Percentiles rank a stretch among this genome's conserved stretches.
Conservation (phyloP, 2,329 filamentous ascomycete genomes). For the Colletotrichum filicis region DNA sequence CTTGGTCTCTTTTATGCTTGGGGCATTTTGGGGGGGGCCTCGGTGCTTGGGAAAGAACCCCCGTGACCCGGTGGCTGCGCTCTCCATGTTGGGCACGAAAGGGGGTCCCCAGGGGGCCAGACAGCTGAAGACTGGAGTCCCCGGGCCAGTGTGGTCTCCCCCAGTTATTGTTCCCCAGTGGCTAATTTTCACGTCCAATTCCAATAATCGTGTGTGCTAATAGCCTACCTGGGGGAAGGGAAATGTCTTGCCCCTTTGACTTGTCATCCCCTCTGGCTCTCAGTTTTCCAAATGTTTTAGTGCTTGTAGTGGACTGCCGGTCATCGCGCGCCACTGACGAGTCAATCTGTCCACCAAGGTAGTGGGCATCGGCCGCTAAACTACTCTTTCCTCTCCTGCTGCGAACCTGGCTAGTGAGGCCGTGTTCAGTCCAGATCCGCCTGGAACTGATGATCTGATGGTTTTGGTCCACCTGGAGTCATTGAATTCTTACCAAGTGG, state of each 20-base stretch:
- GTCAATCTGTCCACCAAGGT: background rate
- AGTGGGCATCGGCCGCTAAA: conserved; percentile 12
- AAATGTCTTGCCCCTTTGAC: too few species aligned
- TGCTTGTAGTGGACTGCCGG: conserved; percentile 10
- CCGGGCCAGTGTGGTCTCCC: background rate
- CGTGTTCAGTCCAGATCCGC: background rate
- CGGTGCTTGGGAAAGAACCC: conserved; percentile 3
- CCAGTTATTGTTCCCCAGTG: conserved; percentile 8
- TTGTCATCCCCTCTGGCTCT: background rate
- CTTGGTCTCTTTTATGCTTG: background rate
- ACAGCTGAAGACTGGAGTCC: conserved; percentile 5
- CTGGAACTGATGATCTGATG: background rate
- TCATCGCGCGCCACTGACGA: conserved; percentile 19
- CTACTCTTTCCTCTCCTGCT: background rate
- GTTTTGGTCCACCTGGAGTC: background rate
- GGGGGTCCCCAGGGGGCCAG: conserved; percentile 25
- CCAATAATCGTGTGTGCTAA: background rate
- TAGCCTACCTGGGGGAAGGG: too few species aligned
- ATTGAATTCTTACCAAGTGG: background rate
- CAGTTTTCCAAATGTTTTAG: conserved; percentile 29
- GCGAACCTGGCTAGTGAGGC: background rate
- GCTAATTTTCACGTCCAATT: conserved; percentile 6
- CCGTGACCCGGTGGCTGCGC: background rate
- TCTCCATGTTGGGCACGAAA: background rate
- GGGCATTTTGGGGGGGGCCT: background rate